phyloP scores from a whole-genome alignment of 1,139 yeast species.

The Saccharomyces hybrid region DNA sequence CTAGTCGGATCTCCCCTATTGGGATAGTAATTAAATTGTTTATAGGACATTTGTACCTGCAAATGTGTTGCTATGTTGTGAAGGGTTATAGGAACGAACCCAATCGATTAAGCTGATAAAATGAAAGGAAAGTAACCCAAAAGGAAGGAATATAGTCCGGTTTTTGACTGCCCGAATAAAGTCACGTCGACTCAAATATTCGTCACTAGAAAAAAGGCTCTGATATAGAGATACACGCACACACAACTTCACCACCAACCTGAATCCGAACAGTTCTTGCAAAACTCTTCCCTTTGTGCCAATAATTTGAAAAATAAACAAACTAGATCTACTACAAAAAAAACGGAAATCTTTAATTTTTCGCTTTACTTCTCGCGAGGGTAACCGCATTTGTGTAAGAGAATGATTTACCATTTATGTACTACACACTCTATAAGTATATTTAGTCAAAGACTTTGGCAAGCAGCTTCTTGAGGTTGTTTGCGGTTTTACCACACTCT shows the following conservation, averaged over 20 bases:
- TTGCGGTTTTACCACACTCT: slow-evolving; percentile 57
- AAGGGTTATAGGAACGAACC: not conserved
- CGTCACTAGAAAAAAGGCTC: not conserved
- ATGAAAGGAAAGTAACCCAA: not conserved
- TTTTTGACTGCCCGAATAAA: not conserved
- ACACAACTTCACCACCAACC: not conserved
- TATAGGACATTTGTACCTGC: slow-evolving; percentile 7
- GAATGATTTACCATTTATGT: too few species aligned
- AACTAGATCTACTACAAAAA: not conserved
- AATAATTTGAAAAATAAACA: not conserved
- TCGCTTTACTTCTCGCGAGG: not conserved
- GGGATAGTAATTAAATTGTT: not conserved
- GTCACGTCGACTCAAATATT: not conserved
- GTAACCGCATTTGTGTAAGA: not conserved
- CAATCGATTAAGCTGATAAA: not conserved
- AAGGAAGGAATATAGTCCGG: not conserved
- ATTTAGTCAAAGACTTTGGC: not conserved
- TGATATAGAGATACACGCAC: not conserved
- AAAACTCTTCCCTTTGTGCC: not conserved
- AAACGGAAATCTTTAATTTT: not conserved
- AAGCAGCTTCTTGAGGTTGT: slow-evolving; percentile 25
- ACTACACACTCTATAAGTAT: too few species aligned
- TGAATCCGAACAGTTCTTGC: not conserved
- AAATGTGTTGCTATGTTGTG: not conserved
- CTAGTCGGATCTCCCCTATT: not conserved